Evolutionary conservation across 352 stramenopile species (phyloP).

Genomic region (Pythium grandisporangium): DNA sequence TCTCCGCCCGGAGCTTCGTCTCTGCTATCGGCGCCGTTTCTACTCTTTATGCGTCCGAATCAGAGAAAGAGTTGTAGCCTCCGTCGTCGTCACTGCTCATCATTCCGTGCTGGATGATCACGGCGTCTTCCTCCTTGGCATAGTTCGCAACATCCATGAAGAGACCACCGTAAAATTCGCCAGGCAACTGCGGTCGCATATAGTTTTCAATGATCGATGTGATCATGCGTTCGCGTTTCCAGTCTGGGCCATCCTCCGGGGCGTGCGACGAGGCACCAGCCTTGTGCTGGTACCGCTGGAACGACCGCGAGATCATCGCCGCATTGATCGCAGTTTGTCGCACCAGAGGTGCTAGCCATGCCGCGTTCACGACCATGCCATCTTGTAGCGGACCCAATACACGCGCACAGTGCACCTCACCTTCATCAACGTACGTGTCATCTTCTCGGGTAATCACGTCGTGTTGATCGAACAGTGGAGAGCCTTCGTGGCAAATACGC

Average conservation of each 20-base stretch:
- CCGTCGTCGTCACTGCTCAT: too few species aligned
- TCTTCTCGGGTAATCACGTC: slow-evolving; percentile 68
- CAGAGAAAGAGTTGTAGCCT: too few species aligned
- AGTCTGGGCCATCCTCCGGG: slow-evolving; percentile 53
- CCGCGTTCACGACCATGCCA: slow-evolving; percentile 76
- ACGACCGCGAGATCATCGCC: slow-evolving; percentile 52
- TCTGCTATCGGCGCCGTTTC: too few species aligned
- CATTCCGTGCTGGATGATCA: too few species aligned
- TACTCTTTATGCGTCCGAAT: too few species aligned
- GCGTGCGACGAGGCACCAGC: slow-evolving; percentile 48
- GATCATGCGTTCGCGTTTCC: slow-evolving; percentile 65
- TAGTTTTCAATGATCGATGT: slow-evolving; percentile 65
- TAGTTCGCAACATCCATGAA: slow-evolving; percentile 49
- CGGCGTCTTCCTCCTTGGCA: slow-evolving; percentile 4
- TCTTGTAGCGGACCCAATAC: slow-evolving; percentile 77
- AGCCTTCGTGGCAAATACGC: slow-evolving; percentile 71
- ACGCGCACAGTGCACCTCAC: slow-evolving; percentile 71
- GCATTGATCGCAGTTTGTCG: slow-evolving; percentile 81
- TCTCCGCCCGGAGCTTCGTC: too few species aligned
- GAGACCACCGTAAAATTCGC: slow-evolving; percentile 79
- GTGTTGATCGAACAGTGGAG: slow-evolving; percentile 63
- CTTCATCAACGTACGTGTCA: slow-evolving; percentile 67
- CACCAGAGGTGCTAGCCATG: slow-evolving; percentile 74
- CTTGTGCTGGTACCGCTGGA: slow-evolving; percentile 67
- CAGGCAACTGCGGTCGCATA: slow-evolving; percentile 73